phyloP scores from a whole-genome alignment of 345 rosid genomes.

The Salix purpurea region DNA sequence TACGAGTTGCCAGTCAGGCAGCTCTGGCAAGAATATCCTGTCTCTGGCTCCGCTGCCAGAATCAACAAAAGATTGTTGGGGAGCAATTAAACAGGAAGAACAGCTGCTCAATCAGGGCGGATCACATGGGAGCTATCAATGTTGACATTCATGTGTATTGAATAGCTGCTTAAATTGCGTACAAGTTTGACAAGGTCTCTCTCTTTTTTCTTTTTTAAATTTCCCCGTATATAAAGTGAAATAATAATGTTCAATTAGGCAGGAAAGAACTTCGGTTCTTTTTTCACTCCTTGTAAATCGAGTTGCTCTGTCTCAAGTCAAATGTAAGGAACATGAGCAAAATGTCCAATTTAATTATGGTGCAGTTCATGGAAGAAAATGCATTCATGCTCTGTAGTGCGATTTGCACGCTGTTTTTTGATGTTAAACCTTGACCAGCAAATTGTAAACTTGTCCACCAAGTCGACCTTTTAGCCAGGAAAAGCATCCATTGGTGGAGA shows the following conservation, averaged over 20 bases:
- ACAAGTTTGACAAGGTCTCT: neutral
- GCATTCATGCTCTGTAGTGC: neutral
- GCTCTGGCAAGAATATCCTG: slow-evolving; percentile 74
- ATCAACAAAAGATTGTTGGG: slow-evolving; percentile 48
- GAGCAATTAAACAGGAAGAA: slow-evolving; percentile 34
- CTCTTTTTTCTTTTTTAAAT: neutral
- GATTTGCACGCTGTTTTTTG: neutral
- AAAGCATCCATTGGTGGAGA: neutral
- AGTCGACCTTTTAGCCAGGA: neutral
- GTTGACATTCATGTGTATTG: slow-evolving; percentile 83
- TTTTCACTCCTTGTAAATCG: slow-evolving; percentile 14
- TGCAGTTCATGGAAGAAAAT: too few relatives aligned
- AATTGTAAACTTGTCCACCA: neutral
- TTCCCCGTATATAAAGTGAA: slow-evolving; percentile 10
- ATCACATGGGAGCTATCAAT: slow-evolving; percentile 55
- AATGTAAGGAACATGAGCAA: slow-evolving; percentile 7
- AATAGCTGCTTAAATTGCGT: slow-evolving; percentile 17
- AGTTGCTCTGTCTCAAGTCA: slow-evolving; percentile 5
- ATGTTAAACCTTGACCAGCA: neutral
- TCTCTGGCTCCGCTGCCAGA: slow-evolving; percentile 56
- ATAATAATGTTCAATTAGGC: slow-evolving; percentile 26
- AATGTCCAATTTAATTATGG: neutral
- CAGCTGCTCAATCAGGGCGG: slow-evolving; percentile 31
- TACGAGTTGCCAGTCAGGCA: slow-evolving; percentile 54
- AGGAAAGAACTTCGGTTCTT: neutral